Evolutionary conservation across 352 stramenopile species (phyloP), one percentile per base, ranked within the genome.

Genomic region (Globisporangium middletonii): DNA sequence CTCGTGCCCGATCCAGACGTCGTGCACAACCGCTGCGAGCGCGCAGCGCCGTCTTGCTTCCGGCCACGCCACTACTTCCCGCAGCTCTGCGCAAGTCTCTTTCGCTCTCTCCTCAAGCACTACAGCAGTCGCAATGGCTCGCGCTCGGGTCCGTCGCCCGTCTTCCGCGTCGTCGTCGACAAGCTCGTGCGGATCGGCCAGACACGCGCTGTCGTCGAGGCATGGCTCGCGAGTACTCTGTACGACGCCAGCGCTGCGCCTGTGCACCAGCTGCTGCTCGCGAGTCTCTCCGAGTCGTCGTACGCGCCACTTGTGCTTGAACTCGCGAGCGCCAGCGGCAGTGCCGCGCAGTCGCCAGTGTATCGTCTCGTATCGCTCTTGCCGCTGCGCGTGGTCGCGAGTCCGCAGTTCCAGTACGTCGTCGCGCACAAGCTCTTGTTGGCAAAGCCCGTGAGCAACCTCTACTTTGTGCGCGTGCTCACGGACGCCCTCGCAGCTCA

Each of bases 111-210:
- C 0, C 47, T 70, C 28, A n/a, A 28, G 9, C 41, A 43, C 23
- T 57, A 55, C 46, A 16, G 45, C 12, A 18, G 45, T n/a, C 16
- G 61, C 11, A 18, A 28, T 18, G 18, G 16, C 38, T 16, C 26
- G 1, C 9, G 11, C 23, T 13, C 1, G 15, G 0, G 19, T 43
- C 0, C 12, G 5, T 72, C 59, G 5, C 23, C 59, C 1, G 67
- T 75, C 12, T 86, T 88, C 44, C 77, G 79, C 9, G 67, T 83
- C 63, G 72, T 92, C 33, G 63, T 52, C n/a, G 71, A 88, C 35
- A 92, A 89, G 43, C 43, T 92, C 8, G 65, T 67, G 8, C 77
- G 81, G 30, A 84, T 88, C 19, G 77, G 81, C 0, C 74, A 88
- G 58, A 64, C 67, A 4, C 53, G 73, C 42, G 46, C 42, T 2